Evolutionary conservation across 192 early-diverging fungal species (phyloP).

Genomic region (Martensiomyces pterosporus): DNA sequence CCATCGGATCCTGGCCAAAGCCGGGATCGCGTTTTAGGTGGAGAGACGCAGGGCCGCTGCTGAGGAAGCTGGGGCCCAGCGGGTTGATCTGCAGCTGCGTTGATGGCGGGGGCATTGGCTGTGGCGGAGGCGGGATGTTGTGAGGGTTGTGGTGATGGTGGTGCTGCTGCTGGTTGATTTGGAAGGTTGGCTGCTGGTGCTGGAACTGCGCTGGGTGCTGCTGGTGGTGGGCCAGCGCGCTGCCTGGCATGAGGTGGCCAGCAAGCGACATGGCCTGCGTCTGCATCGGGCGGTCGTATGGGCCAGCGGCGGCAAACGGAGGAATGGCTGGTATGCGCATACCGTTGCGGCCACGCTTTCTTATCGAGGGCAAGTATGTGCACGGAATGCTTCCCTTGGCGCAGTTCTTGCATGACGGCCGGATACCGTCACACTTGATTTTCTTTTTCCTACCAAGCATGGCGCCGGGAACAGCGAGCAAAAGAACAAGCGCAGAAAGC

Average conservation of each 20-base stretch:
- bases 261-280: conserved; percentile 11
- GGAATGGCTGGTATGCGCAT: conserved; percentile 25
- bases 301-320: conserved; percentile 7
- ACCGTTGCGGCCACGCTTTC: conserved; percentile 44
- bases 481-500: too few relatives aligned
- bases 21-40: conserved; percentile 50
- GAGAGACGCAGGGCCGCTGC: conserved; percentile 33
- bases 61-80: conserved; percentile 20
- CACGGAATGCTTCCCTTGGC: conserved; percentile 34
- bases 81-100: conserved; percentile 37
- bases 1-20: conserved; percentile 30
- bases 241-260: background rate
- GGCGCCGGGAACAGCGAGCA: too few relatives aligned
- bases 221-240: background rate
- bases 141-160: conserved; percentile 1
- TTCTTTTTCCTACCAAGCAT: conserved; percentile 54
- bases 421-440: conserved; percentile 48
- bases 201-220: conserved; percentile 1
- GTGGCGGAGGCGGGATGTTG: conserved; percentile 7
- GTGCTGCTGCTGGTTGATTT: background rate
- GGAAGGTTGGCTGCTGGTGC: background rate
- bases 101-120: conserved; percentile 4
- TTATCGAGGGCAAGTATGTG: conserved; percentile 32
- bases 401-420: conserved; percentile 53
- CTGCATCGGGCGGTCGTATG: conserved; percentile 32